Evolutionary conservation across 148 eudicot genomes (phyloP), one percentile per base, ranked within the genome.

Genomic region (Rhododendron ferrugineum): DNA sequence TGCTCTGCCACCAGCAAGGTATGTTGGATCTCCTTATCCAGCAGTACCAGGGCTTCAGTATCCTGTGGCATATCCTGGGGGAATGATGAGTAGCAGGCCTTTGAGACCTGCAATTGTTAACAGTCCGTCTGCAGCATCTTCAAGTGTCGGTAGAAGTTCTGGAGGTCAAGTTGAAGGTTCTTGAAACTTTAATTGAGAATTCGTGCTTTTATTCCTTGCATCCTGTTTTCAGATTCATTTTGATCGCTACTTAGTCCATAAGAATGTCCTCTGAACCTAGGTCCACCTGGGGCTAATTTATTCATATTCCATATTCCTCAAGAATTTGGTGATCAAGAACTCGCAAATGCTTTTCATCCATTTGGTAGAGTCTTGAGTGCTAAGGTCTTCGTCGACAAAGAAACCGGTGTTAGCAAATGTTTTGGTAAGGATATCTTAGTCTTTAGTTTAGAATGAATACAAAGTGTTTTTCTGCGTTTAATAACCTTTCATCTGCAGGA

Each of bases 271-370:
- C 58, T 77, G 15, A 8, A 82, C 26, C 68, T 88, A 97, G 99
- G 99, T 86, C 99, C 99, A 76, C 91, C 94, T 83, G 98, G 98
- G 87, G 96, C 98, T 84, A 97, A 97, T 87, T 87, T 97, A 88
- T 97, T 97, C 85, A 97, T 97, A 84, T 97, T 95, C 91, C 98
- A 97, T 88, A 94, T 97, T 82, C 99, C 99, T 72, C 98, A 93
- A 95, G 99, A 97, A 81, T 97, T 89, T 83, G 94, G 95, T 58
- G 99, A 97, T 88, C 92, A 93, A 68, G 98, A 97, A 58, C 93
- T 97, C 52, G 95, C 96, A 77, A 88, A 85, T 90, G 94, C 95
- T 30, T 97, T 97, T 88, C 95, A 92, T 84, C 91, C 89, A 81
- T 97, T 91, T 83, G 99, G 99, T 73, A 93, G 90, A 91, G 92